Conservation (phyloP, 2,329 filamentous ascomycete species). For the Arthrinium puccinioides region DNA sequence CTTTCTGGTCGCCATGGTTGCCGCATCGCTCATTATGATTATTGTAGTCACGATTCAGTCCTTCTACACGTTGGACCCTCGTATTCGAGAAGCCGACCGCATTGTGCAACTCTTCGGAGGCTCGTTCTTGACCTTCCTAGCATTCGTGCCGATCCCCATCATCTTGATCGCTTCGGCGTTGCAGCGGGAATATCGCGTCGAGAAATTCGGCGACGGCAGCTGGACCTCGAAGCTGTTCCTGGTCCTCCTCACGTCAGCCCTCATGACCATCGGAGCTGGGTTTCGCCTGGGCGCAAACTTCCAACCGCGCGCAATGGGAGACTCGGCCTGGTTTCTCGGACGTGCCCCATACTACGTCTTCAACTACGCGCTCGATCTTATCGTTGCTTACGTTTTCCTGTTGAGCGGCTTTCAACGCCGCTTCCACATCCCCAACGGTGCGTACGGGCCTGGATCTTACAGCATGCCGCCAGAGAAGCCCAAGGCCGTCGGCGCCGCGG, state of each 20-base stretch:
- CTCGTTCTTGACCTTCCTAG: constrained; percentile 20
- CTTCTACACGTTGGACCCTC: constrained; percentile 16
- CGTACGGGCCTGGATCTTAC: constrained; percentile 12
- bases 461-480: background rate
- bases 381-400: constrained; percentile 17
- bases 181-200: constrained; percentile 11
- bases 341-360: constrained; percentile 59
- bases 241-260: constrained; percentile 35
- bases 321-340: constrained; percentile 49
- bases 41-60: constrained; percentile 21
- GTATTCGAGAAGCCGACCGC: constrained; percentile 11
- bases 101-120: constrained; percentile 18
- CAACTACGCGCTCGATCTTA: constrained; percentile 51
- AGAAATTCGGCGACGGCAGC: constrained; percentile 49
- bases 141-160: constrained; percentile 24
- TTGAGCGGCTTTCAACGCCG: constrained; percentile 18
- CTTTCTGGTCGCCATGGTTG: constrained; percentile 19
- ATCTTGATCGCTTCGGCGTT: constrained; percentile 1
- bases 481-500: background rate
- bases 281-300: constrained; percentile 47
- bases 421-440: constrained; percentile 23
- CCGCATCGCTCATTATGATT: constrained; percentile 21
- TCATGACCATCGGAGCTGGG: constrained; percentile 49
- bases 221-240: constrained; percentile 45
- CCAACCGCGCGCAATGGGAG: constrained; percentile 26